Base-by-base conservation (phyloP, 2,329 filamentous ascomycete species). In the Fusarium denticulatum region DNA sequence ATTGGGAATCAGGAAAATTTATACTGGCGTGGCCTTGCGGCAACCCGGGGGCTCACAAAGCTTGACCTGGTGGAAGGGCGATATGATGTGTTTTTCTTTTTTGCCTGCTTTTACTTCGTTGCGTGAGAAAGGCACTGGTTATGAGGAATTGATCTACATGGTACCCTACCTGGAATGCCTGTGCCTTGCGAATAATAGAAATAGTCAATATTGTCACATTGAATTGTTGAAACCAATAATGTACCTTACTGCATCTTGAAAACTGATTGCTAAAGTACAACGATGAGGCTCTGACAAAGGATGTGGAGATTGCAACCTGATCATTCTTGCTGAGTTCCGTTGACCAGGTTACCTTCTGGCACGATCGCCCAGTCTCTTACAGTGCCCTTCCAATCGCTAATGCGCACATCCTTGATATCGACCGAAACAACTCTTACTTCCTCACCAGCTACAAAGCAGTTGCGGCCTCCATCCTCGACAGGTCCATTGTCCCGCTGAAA, bases 321-420 rank as follows among this genome's bases (percentile, higher is more conserved):
- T 40, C 46, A 34, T 47, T 28, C 50, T 69, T 72, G 82, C 64
- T 77, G 74, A 37, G 80, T 73, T 10, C 87, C 86, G 63, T 88
- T 88, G 16, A 86, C 77, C 26, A 79, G 61, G 4, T 71, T 67
- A 8, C 65, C 80, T 34, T 80, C 80, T n/a, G 83, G 80, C 7
- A 82, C 81, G 67, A 89, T 78, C 3, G 87, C 87, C 84, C 86
- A 98, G 80, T 98, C 96, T 77, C 93, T 90, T 9, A 98, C 94
- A 20, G 91, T 90, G n/a, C 96, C 96, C 85, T 97, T 97, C 93
- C 93, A 97, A 81, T 97, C 96, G 74, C 93, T 95, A 77, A 97
- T 97, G 78, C 95, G 89, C 55, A 96, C 95, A 80, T 95, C 94
- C 77, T 88, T 89, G 76, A 98, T 94, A 77, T 88, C 90, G 13